These are phyloP conservation scores for Russula earlei DNA, from an alignment of 768 basidiomycete genomes.

Conservation along the genomic window DNA sequence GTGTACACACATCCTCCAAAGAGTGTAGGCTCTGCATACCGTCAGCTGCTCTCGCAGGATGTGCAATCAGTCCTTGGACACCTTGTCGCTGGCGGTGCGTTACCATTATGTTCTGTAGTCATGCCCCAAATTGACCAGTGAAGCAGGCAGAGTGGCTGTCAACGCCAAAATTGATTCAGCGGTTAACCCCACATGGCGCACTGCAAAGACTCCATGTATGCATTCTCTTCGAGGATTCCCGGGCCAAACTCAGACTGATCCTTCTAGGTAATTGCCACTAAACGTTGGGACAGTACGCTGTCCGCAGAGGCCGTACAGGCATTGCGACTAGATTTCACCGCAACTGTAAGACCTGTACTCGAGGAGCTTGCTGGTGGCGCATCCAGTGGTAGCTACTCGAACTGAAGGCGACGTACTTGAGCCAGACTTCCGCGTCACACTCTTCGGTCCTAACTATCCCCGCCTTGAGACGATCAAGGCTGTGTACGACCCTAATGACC, in stretches of 20 bases:
- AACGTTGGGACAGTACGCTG: neutral
- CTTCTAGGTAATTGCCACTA: neutral
- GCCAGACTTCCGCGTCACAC: constrained; percentile 26
- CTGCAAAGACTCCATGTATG: constrained; percentile 32
- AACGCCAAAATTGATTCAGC: constrained; percentile 29
- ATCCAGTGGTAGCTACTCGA: constrained; percentile 28
- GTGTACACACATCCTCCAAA: neutral
- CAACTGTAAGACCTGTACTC: constrained; percentile 24
- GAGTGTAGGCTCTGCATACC: constrained; percentile 13
- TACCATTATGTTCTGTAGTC: too few relatives aligned
- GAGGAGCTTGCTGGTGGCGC: constrained; percentile 23
- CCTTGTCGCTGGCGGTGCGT: constrained; percentile 9
- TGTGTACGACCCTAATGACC: constrained; percentile 27
- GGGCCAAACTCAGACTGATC: neutral
- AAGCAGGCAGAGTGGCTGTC: constrained; percentile 27
- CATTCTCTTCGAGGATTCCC: neutral
- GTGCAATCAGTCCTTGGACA: neutral
- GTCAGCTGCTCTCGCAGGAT: constrained; percentile 3
- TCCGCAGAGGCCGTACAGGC: constrained; percentile 16
- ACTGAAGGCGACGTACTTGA: constrained; percentile 30
- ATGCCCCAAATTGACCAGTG: neutral
- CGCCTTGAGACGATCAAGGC: constrained; percentile 26
- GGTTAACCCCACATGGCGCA: constrained; percentile 30
- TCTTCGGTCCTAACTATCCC: constrained; percentile 30
- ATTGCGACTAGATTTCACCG: constrained; percentile 22